Conservation (phyloP, 306 rosid species). For the Corylus americana region DNA sequence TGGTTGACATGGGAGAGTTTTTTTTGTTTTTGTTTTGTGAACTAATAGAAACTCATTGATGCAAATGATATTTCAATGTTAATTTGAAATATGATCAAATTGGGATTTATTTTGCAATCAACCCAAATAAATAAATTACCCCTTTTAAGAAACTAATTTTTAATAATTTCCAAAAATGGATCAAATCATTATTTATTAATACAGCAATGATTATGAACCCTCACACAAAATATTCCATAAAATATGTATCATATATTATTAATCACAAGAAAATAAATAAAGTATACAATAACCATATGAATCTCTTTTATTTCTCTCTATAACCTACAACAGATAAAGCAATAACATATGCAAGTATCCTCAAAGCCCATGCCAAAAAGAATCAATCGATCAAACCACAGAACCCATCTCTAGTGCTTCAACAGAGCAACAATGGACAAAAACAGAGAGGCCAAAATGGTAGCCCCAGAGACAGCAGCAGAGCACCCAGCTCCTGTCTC, state of each 20-base stretch:
- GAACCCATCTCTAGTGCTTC: constrained; percentile 15
- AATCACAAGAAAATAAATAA: background rate
- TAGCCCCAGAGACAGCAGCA: constrained; percentile 29
- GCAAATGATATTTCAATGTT: no score
- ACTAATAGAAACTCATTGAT: no score
- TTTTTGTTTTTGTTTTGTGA: no score
- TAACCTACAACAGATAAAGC: constrained; percentile 27
- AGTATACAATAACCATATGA: background rate
- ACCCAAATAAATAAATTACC: no score
- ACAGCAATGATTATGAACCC: no score
- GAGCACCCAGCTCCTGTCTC: constrained; percentile 34
- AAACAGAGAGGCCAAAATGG: constrained; percentile 36
- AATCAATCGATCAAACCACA: background rate
- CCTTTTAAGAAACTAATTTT: no score
- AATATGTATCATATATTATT: background rate
- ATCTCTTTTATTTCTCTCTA: constrained; percentile 24
- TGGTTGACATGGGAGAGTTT: no score
- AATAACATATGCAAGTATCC: background rate
- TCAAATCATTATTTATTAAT: no score
- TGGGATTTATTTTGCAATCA: no score
- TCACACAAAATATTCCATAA: no score
- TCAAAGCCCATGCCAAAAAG: background rate
- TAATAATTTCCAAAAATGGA: no score
- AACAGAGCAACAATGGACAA: constrained; percentile 31
- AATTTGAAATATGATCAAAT: no score